phyloP scores from a whole-genome alignment of 768 basidiomycete species.

The Mrakia blollopis region DNA sequence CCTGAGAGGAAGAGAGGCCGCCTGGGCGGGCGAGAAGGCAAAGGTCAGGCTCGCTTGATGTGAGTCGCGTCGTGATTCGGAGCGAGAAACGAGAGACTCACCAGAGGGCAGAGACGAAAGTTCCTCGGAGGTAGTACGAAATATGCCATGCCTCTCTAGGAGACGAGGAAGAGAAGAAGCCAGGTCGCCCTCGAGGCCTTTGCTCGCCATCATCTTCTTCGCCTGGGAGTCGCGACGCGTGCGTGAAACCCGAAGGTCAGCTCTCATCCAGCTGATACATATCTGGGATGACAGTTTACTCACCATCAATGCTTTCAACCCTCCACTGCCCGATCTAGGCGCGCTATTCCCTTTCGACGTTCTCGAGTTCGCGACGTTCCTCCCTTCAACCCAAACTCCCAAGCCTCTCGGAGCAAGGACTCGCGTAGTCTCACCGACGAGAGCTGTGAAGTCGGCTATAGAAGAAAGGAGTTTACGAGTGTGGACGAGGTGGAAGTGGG shows the following conservation, averaged over 20 bases:
- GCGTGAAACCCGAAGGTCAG: not conserved
- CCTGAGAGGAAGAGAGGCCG: not conserved
- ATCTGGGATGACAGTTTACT: not conserved
- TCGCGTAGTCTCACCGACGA: not conserved
- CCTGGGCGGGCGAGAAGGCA: not conserved
- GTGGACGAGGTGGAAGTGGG: not conserved
- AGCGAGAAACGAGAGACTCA: not conserved
- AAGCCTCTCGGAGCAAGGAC: not conserved
- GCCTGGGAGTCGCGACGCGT: not conserved
- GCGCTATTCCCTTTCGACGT: not conserved
- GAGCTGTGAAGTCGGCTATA: not conserved
- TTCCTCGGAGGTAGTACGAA: not conserved
- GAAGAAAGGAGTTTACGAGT: constrained; percentile 2
- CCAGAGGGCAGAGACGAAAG: not conserved
- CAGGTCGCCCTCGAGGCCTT: constrained; percentile 7
- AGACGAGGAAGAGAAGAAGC: not conserved
- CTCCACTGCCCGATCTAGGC: not conserved
- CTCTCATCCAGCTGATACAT: not conserved
- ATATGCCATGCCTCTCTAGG: not conserved
- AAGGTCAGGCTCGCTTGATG: not conserved
- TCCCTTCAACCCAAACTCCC: not conserved
- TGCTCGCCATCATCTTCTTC: not conserved
- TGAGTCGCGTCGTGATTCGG: not conserved
- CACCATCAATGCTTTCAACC: not conserved
- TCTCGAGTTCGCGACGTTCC: not conserved